Evolutionary conservation across 1,284 basidiomycete species (phyloP).

Genomic region (Entoloma clypeatum): DNA sequence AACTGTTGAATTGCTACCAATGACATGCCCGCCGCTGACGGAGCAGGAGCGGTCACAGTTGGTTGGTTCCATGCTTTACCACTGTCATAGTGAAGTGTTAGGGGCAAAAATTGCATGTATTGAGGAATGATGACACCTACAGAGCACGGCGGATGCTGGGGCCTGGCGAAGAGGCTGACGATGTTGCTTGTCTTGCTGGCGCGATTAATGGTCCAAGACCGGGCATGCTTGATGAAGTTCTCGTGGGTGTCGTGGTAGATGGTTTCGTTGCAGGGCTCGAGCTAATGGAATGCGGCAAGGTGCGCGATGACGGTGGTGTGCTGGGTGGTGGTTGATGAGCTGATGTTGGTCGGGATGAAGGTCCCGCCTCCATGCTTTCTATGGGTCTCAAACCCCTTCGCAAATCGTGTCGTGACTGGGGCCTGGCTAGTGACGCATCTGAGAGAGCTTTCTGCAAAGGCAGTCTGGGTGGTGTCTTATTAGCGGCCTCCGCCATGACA

Average conservation of each 20-base stretch:
- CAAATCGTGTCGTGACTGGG: conserved; percentile 5
- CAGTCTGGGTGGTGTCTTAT: conserved; percentile 20
- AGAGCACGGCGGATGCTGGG: conserved; percentile 39
- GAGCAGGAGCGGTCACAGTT: conserved; percentile 38
- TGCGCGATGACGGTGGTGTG: conserved; percentile 5
- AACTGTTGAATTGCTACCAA: conserved; percentile 81
- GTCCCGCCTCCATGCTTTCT: conserved; percentile 1
- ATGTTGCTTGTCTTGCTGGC: conserved; percentile 44
- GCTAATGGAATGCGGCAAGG: conserved; percentile 10
- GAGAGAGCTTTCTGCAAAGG: too few species aligned
- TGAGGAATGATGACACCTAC: conserved; percentile 37
- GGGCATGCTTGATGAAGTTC: conserved; percentile 16
- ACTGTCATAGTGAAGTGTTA: conserved; percentile 30
- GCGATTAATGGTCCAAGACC: conserved; percentile 58
- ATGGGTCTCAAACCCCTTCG: neutral
- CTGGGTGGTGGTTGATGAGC: conserved; percentile 8
- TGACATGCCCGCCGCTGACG: conserved; percentile 48
- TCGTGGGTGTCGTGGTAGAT: conserved; percentile 12
- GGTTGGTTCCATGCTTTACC: conserved; percentile 57
- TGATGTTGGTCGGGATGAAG: conserved; percentile 5
- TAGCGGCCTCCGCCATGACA: conserved; percentile 82
- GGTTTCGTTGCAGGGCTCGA: conserved; percentile 1
- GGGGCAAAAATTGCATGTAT: neutral
- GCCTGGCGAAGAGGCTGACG: conserved; percentile 25
- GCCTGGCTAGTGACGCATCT: too few species aligned